Evolutionary conservation across 768 basidiomycete genomes (phyloP).

Genomic region (Candolleomyces efflorescens): DNA sequence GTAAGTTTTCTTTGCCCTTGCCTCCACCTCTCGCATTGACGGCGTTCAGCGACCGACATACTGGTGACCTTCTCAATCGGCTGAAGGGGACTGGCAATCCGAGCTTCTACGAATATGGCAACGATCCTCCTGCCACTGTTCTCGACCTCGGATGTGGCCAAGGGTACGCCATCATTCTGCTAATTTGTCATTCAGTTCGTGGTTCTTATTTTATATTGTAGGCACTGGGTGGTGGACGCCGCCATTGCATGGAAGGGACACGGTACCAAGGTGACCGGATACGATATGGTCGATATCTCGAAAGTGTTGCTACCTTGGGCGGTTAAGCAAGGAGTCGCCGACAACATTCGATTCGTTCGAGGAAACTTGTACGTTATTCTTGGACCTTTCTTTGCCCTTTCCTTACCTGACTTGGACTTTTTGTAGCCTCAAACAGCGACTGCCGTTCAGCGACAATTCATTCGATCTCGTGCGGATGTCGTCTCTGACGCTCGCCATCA

Average conservation of each 20-base stretch:
- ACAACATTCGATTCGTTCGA: constrained; percentile 49
- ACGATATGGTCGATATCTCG: constrained; percentile 52
- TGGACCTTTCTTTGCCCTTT: constrained; percentile 6
- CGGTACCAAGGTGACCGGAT: constrained; percentile 50
- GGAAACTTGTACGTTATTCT: constrained; percentile 63
- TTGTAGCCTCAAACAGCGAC: constrained; percentile 46
- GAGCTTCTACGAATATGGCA: constrained; percentile 50
- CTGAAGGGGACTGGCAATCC: constrained; percentile 52
- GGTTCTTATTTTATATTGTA: constrained; percentile 1
- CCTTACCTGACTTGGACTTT: too few relatives aligned
- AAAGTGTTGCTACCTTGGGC: constrained; percentile 31
- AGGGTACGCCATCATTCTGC: constrained; percentile 32
- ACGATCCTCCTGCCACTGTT: constrained; percentile 44
- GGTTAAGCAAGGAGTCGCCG: constrained; percentile 22
- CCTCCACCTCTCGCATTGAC: not conserved
- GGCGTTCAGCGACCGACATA: constrained; percentile 49
- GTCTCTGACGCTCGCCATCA: constrained; percentile 57
- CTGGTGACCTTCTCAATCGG: constrained; percentile 47
- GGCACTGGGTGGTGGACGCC: constrained; percentile 60
- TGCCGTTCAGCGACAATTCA: constrained; percentile 55
- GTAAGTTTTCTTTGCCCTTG: constrained; percentile 30
- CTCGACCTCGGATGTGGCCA: constrained; percentile 74
- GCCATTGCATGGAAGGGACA: constrained; percentile 55
- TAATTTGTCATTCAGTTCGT: not conserved
- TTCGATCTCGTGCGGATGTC: constrained; percentile 75